Conservation (phyloP, 176 grass and related monocot species). For the Chrysopogon serrulatus region DNA sequence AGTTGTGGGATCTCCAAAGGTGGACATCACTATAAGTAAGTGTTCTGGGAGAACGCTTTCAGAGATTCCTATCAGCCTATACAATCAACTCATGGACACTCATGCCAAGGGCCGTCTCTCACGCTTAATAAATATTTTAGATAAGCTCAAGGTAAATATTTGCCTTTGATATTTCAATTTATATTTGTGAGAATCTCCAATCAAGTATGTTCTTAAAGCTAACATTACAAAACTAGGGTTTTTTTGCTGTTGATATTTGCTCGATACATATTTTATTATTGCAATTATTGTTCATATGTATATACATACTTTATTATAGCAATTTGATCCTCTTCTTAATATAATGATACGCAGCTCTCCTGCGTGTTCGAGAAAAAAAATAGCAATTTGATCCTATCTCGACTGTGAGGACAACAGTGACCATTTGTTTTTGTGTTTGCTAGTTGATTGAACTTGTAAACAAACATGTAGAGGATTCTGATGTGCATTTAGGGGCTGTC, state of each 20-base stretch:
- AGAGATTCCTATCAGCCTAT: slow-evolving; percentile 55
- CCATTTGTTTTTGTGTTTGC: slow-evolving; percentile 21
- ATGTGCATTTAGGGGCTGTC: slow-evolving; percentile 27
- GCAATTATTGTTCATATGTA: neutral
- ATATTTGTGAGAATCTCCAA: neutral
- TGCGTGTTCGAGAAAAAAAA: no score
- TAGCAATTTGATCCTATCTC: neutral
- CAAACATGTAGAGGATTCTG: slow-evolving; percentile 36
- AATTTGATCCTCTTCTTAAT: no score
- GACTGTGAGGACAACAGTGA: neutral
- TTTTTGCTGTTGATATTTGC: neutral
- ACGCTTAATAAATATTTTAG: slow-evolving; percentile 69
- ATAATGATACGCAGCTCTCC: no score
- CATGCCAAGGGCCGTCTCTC: slow-evolving; percentile 66
- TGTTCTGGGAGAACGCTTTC: slow-evolving; percentile 65
- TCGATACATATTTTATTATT: neutral
- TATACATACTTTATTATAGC: no score
- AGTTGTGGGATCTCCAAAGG: slow-evolving; percentile 84
- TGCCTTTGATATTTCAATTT: neutral
- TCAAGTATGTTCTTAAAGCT: neutral
- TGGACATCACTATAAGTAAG: slow-evolving; percentile 61
- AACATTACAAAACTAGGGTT: neutral
- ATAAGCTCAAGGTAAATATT: slow-evolving; percentile 73
- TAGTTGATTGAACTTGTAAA: slow-evolving; percentile 74
- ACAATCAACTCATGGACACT: slow-evolving; percentile 65